Evolutionary conservation across 179 eudicot species (phyloP).

Genomic region (Silene noctiflora): DNA sequence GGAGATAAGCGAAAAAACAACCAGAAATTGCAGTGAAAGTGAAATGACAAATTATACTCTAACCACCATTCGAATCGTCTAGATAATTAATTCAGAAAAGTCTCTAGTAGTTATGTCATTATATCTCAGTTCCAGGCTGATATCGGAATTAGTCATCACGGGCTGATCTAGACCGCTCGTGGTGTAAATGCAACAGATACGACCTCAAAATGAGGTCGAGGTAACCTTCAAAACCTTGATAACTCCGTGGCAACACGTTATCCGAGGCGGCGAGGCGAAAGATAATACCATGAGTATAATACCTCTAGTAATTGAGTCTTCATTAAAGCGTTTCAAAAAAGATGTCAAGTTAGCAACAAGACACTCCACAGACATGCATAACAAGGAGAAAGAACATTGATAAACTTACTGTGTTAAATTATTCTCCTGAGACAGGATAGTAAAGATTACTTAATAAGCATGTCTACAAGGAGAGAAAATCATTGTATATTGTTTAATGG

Average conservation of each 20-base stretch:
- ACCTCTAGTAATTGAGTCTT: neutral
- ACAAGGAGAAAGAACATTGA: neutral
- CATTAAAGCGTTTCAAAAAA: neutral
- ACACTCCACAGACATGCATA: neutral
- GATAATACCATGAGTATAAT: neutral
- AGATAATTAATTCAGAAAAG: neutral
- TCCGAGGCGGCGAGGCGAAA: neutral
- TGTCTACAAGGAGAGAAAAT: neutral
- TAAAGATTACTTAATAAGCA: neutral
- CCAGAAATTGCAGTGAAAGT: neutral
- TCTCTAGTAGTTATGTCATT: neutral
- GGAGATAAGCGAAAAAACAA: neutral
- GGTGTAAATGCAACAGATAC: neutral
- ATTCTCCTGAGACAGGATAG: neutral
- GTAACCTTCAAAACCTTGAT: neutral
- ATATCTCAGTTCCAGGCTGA: neutral
- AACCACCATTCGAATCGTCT: constrained; percentile 1
- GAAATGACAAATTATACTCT: neutral
- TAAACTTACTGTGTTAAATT: neutral
- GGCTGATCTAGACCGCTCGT: neutral
- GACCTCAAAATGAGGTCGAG: neutral
- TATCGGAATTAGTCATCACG: neutral
- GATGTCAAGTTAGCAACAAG: neutral
- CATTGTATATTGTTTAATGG: neutral
- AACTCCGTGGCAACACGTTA: neutral